These are phyloP conservation scores for Helicocarpus griseus DNA, from an alignment of 2,329 filamentous ascomycete genomes.

Conservation along the genomic window DNA sequence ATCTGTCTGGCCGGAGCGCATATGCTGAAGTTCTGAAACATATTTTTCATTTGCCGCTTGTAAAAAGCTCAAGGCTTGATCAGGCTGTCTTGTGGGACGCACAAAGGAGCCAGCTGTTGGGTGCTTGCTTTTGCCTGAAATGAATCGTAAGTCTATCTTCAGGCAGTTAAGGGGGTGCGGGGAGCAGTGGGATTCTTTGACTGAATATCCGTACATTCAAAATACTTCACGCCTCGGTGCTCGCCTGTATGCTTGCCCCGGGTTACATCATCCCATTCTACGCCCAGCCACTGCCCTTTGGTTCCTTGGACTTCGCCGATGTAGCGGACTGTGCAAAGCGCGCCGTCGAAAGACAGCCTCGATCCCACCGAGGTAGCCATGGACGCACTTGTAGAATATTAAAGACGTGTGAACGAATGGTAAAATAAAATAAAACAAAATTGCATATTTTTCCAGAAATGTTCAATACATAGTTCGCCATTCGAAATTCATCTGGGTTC, in stretches of 20 bases:
- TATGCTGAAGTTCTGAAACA: conserved; percentile 45
- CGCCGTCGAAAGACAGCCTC: conserved; percentile 68
- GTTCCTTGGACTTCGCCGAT: conserved; percentile 68
- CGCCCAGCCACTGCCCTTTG: conserved; percentile 73
- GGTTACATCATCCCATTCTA: conserved; percentile 87
- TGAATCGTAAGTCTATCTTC: conserved; percentile 12
- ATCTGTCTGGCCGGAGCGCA: not conserved
- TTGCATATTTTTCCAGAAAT: not conserved
- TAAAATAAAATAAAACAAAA: conserved; percentile 6
- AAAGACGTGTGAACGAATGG: conserved; percentile 8
- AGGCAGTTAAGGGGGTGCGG: not conserved
- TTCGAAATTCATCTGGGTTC: not conserved
- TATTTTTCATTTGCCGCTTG: conserved; percentile 79
- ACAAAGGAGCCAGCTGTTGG: conserved; percentile 78
- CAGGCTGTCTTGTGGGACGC: conserved; percentile 61
- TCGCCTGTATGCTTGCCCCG: conserved; percentile 87
- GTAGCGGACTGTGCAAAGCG: conserved; percentile 77
- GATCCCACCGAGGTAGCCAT: conserved; percentile 49
- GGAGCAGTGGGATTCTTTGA: not conserved
- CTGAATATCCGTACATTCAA: conserved; percentile 52
- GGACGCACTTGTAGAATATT: conserved; percentile 3
- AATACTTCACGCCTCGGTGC: conserved; percentile 70
- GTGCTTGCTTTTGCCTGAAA: conserved; percentile 49
- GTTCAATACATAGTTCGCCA: not conserved
- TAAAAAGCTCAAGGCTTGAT: conserved; percentile 62